Evolutionary conservation across 257 asterid species (phyloP), one percentile per base, ranked within the genome.

Genomic region (Penstemon barbatus): DNA sequence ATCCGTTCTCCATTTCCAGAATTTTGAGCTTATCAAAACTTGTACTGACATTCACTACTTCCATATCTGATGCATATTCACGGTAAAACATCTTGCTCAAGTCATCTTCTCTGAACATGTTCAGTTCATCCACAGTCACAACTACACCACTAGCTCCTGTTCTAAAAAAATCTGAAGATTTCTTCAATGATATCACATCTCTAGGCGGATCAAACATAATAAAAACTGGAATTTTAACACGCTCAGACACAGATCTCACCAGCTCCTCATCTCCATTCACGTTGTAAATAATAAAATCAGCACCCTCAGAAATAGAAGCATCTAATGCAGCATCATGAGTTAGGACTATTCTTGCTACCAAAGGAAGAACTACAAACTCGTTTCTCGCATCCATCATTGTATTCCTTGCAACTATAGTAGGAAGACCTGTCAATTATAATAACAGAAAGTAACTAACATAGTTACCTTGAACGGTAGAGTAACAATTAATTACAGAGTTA

Each of bases 401-500:
- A 69, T 87, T 89, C 81, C 99, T 89, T 39, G 98, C 98, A 78
- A 94, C 98, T 50, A 91, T 85, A 41, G 94, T 79, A 64, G 99
- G 98, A 72, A 94, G 87, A 75, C 96, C 99, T 94, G 86, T 66
- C 67, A 68, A 63, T 25, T 25, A 25, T 25, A 25, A 25, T 25
- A 25, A 25, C 33, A 25, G 42, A 8, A 62, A 51, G 49, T n/a
- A 13, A 65, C 75, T 61, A 38, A 49, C 7, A 53, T 18, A 50
- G 44, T n/a, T 41, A 57, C 67, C 45, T 69, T 51, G 33, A 25
- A 25, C 33, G 33, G 33, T 25, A 25, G 33, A 25, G 33, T 25
- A 25, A 25, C 33, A 25, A 25, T 25, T 25, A 25, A 25, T 25
- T 25, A 25, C 33, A 25, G 33, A 25, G 33, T 25, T 25, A 25